Evolutionary conservation across 345 rosid species (phyloP), one percentile per base, ranked within the genome.

Genomic region (Clarkia xantiana): DNA sequence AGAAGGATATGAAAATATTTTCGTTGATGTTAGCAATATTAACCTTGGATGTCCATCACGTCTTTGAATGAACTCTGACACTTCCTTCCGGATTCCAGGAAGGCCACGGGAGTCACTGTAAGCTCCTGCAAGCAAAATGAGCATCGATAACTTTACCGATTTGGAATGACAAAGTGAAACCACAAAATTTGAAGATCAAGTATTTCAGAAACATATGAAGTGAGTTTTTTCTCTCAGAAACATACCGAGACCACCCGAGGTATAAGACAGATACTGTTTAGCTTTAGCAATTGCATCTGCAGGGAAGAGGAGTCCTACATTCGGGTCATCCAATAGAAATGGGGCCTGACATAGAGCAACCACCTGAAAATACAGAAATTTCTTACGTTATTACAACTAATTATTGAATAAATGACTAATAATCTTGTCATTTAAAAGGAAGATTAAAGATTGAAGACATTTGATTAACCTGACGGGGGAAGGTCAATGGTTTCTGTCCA

Each of bases 321-420:
- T 91, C 11, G 98, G 93, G 71, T 91, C 96, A 51, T 91, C 87
- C 48, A 86, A 86, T 45, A 91, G 77, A 75, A 84, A 86, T 34
- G 98, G 94, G 56, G 98, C 98, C 74, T 91, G 98, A 72, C 96
- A 91, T 48, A 86, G 76, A 40, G 98, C 98, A 76, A 86, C 78
- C 61, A 91, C 96, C 96, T 91, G 76, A 61, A 58, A 29, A 34
- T 36, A 48, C 19, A 51, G 62, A 53, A 25, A 59, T 55, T 39
- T 36, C 45, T 39, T 52, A 40, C 55, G 64, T 73, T 56, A 69
- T 46, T 51, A 12, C 42, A 47, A 14, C 53, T 15, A 65, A 54
- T 29, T 29, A 29, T 29, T 29, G 36, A 10, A 29, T 29, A 5
- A 29, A 29, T 29, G 36, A 29, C 36, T 29, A 29, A 2, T 29